Evolutionary conservation across 148 eudicot species (phyloP).

Genomic region (Diospyros kaki): DNA sequence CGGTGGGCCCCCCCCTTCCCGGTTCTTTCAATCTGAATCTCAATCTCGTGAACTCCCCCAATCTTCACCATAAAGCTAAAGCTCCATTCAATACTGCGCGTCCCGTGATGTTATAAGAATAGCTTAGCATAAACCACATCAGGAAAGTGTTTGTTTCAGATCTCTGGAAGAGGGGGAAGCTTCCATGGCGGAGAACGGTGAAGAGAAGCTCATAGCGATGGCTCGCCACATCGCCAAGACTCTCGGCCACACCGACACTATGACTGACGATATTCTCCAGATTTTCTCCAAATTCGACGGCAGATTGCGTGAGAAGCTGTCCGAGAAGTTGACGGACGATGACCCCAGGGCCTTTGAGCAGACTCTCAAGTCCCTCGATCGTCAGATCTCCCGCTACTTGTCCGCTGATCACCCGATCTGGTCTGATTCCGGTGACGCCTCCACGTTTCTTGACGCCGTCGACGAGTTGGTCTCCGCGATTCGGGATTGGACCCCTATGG

Average conservation of each 20-base stretch:
- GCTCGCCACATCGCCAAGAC: constrained; percentile 92
- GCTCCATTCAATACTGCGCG: no score
- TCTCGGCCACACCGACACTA: constrained; percentile 77
- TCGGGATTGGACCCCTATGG: constrained; percentile 48
- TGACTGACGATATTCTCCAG: constrained; percentile 88
- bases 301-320: constrained; percentile 65
- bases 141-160: background rate
- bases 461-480: constrained; percentile 52
- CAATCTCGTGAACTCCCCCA: background rate
- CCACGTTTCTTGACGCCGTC: constrained; percentile 50
- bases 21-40: background rate
- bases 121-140: background rate
- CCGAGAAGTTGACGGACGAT: constrained; percentile 30
- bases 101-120: background rate
- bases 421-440: constrained; percentile 53
- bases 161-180: background rate
- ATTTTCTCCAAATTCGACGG: constrained; percentile 91
- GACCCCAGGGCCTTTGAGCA: constrained; percentile 33
- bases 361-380: constrained; percentile 38
- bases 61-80: background rate
- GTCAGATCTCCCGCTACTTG: constrained; percentile 48
- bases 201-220: constrained; percentile 90
- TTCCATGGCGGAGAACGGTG: constrained; percentile 67
- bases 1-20: background rate
- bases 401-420: constrained; percentile 61